phyloP scores from a whole-genome alignment of 305 asterid genomes.

The Rubia balearica region DNA sequence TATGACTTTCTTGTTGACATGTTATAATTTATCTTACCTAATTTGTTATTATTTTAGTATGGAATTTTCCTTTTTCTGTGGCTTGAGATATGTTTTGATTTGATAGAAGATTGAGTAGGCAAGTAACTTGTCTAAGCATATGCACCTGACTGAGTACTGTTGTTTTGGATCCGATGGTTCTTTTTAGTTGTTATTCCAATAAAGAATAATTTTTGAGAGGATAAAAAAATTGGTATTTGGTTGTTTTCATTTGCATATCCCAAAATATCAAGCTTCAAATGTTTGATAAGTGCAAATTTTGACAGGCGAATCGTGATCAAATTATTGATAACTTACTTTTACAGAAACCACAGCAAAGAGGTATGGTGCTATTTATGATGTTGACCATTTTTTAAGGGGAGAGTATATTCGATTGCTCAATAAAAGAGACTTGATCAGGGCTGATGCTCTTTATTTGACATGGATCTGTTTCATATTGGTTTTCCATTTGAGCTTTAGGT shows the following conservation, averaged over 20 bases:
- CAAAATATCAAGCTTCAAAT: not conserved
- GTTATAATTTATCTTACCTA: slow-evolving; percentile 33
- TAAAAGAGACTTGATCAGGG: slow-evolving; percentile 1
- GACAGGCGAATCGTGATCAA: slow-evolving; percentile 94
- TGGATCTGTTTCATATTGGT: not conserved
- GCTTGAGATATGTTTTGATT: not conserved
- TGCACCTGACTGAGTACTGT: not conserved
- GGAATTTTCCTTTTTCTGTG: not conserved
- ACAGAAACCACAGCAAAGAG: slow-evolving; percentile 95
- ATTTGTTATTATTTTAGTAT: not conserved
- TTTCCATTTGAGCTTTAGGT: not conserved
- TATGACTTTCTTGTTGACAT: slow-evolving; percentile 96
- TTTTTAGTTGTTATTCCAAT: not conserved
- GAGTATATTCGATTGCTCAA: not conserved
- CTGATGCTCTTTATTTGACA: not conserved
- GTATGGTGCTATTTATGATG: slow-evolving; percentile 28
- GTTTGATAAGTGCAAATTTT: slow-evolving; percentile 17
- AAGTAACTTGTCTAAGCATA: not conserved
- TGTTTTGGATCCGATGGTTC: not conserved
- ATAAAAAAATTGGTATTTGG: not conserved
- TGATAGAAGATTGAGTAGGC: not conserved
- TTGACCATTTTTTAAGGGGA: not conserved
- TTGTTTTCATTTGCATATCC: not conserved
- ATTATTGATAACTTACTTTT: slow-evolving; percentile 86
- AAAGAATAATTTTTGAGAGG: not conserved